Evolutionary conservation across 768 basidiomycete genomes (phyloP).

Genomic region (Flagelloscypha sp.): DNA sequence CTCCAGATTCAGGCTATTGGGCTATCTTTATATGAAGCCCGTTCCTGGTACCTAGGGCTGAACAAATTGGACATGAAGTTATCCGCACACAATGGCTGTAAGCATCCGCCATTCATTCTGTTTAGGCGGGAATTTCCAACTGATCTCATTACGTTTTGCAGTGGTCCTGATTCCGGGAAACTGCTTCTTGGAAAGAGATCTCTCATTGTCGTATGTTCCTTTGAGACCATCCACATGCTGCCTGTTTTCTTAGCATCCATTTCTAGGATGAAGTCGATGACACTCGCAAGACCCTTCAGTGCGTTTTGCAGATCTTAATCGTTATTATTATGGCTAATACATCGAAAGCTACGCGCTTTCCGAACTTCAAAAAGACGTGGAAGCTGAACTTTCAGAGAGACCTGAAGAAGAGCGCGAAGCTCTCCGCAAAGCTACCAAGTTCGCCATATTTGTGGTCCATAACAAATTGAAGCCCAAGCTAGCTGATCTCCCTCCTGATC

Average conservation of each 20-base stretch:
- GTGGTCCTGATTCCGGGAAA: constrained; percentile 59
- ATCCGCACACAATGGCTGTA: constrained; percentile 96
- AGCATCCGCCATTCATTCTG: constrained; percentile 20
- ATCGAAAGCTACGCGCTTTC: constrained; percentile 71
- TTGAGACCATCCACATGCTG: constrained; percentile 1
- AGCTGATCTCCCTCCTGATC: constrained; percentile 59
- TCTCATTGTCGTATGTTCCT: constrained; percentile 65
- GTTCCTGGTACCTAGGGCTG: constrained; percentile 62
- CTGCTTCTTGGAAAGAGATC: constrained; percentile 71
- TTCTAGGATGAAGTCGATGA: constrained; percentile 81
- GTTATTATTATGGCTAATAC: constrained; percentile 2
- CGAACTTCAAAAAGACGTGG: constrained; percentile 87
- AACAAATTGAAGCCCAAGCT: constrained; percentile 88
- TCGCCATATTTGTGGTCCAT: constrained; percentile 91
- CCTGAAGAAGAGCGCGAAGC: constrained; percentile 72
- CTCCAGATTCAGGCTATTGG: constrained; percentile 96
- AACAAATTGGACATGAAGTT: constrained; percentile 77
- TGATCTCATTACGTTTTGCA: constrained; percentile 23
- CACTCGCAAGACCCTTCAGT: constrained; percentile 84
- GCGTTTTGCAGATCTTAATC: constrained; percentile 1
- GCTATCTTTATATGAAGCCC: constrained; percentile 91
- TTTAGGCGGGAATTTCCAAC: too few relatives aligned
- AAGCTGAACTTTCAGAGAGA: constrained; percentile 50
- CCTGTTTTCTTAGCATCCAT: background rate
- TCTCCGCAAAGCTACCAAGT: constrained; percentile 57